Conservation (phyloP, 306 rosid species). For the Fragaria vesca region DNA sequence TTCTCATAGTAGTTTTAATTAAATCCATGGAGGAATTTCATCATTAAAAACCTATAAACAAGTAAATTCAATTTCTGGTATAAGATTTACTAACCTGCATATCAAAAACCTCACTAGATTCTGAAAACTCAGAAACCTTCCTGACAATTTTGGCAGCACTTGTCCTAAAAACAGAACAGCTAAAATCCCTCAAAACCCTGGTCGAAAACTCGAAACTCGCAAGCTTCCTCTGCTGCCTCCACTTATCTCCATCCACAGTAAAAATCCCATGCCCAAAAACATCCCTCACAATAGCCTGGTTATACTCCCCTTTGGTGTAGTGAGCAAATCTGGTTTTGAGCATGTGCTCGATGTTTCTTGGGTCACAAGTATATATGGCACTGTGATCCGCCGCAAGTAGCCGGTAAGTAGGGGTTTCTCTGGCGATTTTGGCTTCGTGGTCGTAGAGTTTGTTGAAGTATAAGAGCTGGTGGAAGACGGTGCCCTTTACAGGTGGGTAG, state of each 20-base stretch:
- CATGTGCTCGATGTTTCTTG: slow-evolving; percentile 51
- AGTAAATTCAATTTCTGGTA: not conserved
- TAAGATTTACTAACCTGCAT: slow-evolving; percentile 46
- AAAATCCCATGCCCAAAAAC: slow-evolving; percentile 73
- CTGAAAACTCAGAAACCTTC: slow-evolving; percentile 31
- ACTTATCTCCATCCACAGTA: slow-evolving; percentile 56
- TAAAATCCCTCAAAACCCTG: slow-evolving; percentile 64
- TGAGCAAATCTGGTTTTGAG: slow-evolving; percentile 41
- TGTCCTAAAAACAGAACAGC: slow-evolving; percentile 52
- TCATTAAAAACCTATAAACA: not conserved
- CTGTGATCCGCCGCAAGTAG: slow-evolving; percentile 41
- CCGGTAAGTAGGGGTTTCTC: slow-evolving; percentile 43
- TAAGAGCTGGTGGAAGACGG: slow-evolving; percentile 41
- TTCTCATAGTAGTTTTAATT: not conserved
- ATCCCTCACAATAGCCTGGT: slow-evolving; percentile 31
- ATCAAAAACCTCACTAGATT: slow-evolving; percentile 41
- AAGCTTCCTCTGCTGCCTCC: slow-evolving; percentile 75
- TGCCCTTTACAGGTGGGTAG: slow-evolving; percentile 64
- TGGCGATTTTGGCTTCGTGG: slow-evolving; percentile 36
- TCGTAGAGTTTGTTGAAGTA: slow-evolving; percentile 48
- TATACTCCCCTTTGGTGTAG: slow-evolving; percentile 50
- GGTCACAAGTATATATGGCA: slow-evolving; percentile 44
- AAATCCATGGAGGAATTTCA: not conserved
- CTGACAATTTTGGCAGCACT: slow-evolving; percentile 51
- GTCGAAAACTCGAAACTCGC: slow-evolving; percentile 67